Evolutionary conservation across 495 filamentous ascomycete genomes (phyloP).

Genomic region (Neurospora sp.): DNA sequence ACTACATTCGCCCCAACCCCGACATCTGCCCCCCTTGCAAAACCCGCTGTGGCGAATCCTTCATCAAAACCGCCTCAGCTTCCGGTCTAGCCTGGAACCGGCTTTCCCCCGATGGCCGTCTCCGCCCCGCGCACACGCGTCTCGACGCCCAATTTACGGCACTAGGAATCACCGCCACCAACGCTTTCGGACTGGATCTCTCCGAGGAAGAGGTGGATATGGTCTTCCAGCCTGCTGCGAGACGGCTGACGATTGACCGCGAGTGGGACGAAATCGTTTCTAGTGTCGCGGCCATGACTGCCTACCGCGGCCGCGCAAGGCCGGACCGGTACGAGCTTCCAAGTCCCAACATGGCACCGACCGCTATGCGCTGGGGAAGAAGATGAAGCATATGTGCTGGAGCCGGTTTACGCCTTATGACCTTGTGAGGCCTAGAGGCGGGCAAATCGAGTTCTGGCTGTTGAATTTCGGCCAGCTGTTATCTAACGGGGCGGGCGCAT

Average conservation of each 20-base stretch:
- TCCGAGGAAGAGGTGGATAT: not conserved
- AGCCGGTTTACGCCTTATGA: not conserved
- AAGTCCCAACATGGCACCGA: not conserved
- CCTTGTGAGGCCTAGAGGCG: not conserved
- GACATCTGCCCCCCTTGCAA: not conserved
- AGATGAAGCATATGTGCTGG: not conserved
- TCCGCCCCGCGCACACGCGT: not conserved
- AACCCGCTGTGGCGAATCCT: not conserved
- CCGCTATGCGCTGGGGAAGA: not conserved
- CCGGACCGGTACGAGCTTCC: not conserved
- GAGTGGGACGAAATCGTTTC: not conserved
- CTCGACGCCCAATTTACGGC: not conserved
- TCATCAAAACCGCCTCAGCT: not conserved
- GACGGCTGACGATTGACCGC: not conserved
- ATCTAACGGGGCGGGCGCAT: not conserved
- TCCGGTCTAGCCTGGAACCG: not conserved
- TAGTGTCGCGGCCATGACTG: not conserved
- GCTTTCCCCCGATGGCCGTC: not conserved
- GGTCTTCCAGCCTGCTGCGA: not conserved
- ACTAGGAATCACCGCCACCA: accelerated
- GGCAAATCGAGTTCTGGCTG: not conserved
- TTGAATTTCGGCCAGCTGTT: not conserved
- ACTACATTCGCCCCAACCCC: not conserved
- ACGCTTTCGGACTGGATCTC: not conserved
- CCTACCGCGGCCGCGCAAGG: not conserved